A percentile compares a stretch with the other conserved stretches of the same genome.
phyloP scores from a whole-genome alignment of 495 filamentous ascomycete genomes.

The Neurospora pannonica region DNA sequence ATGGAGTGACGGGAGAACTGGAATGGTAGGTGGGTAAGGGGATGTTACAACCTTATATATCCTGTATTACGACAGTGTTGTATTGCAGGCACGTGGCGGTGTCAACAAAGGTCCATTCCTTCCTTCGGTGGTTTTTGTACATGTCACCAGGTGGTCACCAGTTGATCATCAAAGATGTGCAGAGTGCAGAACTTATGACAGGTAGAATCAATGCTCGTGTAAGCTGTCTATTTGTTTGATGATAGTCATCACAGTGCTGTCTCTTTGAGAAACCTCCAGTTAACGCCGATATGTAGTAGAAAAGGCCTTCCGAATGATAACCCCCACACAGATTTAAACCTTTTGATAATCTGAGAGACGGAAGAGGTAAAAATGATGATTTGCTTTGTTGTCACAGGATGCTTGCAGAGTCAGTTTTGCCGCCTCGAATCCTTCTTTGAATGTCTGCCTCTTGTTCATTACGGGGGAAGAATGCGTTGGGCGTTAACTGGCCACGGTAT shows the following conservation, averaged over 20 bases:
- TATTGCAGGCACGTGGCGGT: not conserved
- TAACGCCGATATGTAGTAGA: not conserved
- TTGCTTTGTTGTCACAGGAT: not conserved
- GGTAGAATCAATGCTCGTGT: not conserved
- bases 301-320: not conserved
- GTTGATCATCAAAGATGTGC: not conserved
- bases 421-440: not conserved
- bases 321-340: not conserved
- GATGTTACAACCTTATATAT: not conserved
- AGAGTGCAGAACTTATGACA: not conserved
- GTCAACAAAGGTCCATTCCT: not conserved
- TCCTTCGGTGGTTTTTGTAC: not conserved
- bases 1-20: not conserved
- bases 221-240: not conserved
- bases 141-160: not conserved
- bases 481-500: not conserved
- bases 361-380: not conserved
- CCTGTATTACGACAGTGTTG: not conserved
- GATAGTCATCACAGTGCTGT: not conserved
- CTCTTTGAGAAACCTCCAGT: not conserved
- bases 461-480: not conserved
- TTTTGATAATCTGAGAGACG: not conserved
- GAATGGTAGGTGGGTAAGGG: not conserved
- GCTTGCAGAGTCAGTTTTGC: not conserved
- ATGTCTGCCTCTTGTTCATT: not conserved